Evolutionary conservation across 108 stramenopile species (phyloP).

Genomic region (Cyclotella kingstonii): DNA sequence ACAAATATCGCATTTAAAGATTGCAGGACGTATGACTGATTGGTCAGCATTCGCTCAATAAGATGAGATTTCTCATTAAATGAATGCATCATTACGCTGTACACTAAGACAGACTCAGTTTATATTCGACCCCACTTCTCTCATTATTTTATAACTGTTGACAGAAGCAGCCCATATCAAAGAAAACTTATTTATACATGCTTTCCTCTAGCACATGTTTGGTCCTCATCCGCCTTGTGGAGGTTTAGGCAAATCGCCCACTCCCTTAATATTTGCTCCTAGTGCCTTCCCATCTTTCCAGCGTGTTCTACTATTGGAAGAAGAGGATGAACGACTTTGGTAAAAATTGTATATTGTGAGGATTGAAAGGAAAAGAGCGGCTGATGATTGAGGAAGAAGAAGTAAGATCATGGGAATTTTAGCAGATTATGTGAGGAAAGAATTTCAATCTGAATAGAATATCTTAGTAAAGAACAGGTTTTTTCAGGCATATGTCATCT

Average conservation of each 20-base stretch:
- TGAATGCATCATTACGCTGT: constrained; percentile 28
- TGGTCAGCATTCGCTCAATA: constrained; percentile 21
- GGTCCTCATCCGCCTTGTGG: constrained; percentile 45
- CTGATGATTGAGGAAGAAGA: no score
- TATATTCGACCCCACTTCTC: neutral
- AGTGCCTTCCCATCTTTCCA: constrained; percentile 48
- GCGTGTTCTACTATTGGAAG: constrained; percentile 1
- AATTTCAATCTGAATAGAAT: no score
- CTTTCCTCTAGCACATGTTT: constrained; percentile 40
- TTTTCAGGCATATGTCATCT: no score
- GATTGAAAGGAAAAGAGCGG: constrained; percentile 23
- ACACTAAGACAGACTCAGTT: constrained; percentile 14
- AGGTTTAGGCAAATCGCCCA: constrained; percentile 43
- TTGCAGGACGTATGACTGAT: neutral
- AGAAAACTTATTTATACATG: constrained; percentile 36
- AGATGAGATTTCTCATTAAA: neutral
- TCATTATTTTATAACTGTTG: neutral
- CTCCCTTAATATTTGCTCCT: constrained; percentile 43
- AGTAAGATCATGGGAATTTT: neutral
- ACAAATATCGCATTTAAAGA: neutral
- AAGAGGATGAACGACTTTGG: constrained; percentile 22
- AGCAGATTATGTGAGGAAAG: neutral
- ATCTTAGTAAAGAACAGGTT: no score
- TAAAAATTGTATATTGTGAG: constrained; percentile 32
- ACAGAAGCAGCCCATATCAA: neutral